Conservation (phyloP, 2,329 filamentous ascomycete genomes). For the Nigrospora sphaerica region DNA sequence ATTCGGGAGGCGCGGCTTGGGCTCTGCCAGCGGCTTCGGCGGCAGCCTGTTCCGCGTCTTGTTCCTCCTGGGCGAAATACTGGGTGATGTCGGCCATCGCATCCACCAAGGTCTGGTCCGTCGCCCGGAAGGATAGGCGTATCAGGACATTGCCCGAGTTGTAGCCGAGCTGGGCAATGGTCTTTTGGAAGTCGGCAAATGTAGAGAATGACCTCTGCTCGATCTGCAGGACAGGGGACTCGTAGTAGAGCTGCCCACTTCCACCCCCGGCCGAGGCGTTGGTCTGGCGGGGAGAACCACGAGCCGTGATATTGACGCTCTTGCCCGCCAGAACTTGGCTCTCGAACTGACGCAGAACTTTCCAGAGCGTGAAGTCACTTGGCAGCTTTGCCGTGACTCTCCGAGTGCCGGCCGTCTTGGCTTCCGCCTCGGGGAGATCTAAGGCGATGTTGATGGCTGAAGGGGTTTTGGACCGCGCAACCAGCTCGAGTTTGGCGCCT, state of each 20-base stretch:
- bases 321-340: slow-evolving; percentile 55
- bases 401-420: slow-evolving; percentile 46
- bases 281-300: slow-evolving; percentile 61
- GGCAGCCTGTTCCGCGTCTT: slow-evolving; percentile 9
- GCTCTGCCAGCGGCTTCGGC: slow-evolving; percentile 7
- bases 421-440: slow-evolving; percentile 70
- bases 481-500: slow-evolving; percentile 88
- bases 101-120: slow-evolving; percentile 72
- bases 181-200: slow-evolving; percentile 82
- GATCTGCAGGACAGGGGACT: slow-evolving; percentile 77
- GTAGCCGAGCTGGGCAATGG: slow-evolving; percentile 77
- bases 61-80: slow-evolving; percentile 57
- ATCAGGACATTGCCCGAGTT: slow-evolving; percentile 78
- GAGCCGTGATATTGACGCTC: slow-evolving; percentile 74
- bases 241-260: slow-evolving; percentile 77
- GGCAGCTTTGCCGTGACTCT: slow-evolving; percentile 80
- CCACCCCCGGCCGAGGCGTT: slow-evolving; percentile 35
- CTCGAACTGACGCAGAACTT: slow-evolving; percentile 84
- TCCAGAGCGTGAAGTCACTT: slow-evolving; percentile 83
- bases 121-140: slow-evolving; percentile 68
- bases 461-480: slow-evolving; percentile 78
- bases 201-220: slow-evolving; percentile 72
- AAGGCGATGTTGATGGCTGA: slow-evolving; percentile 84
- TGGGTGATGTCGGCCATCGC: slow-evolving; percentile 75
- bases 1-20: not conserved